A percentile compares a stretch with the other conserved stretches of the same genome.
Evolutionary conservation across 2,329 filamentous ascomycete species (phyloP).

Genomic region (Exophiala sp.): DNA sequence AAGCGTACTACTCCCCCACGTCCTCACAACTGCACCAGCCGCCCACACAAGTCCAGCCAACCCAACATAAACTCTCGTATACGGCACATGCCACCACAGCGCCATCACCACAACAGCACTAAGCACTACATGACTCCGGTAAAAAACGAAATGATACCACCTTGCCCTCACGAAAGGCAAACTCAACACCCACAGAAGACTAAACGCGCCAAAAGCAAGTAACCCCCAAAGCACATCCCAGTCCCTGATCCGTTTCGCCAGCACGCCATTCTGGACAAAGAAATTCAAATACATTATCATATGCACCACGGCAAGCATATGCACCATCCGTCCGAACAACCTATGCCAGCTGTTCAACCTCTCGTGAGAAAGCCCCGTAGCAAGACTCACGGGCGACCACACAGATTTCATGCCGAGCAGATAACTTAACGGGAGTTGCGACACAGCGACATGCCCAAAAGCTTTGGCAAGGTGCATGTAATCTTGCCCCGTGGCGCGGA

Average conservation of each 20-base stretch:
- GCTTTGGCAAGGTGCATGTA: conserved; percentile 63
- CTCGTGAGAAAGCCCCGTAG: conserved; percentile 55
- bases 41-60: conserved; percentile 48
- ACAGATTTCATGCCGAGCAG: conserved; percentile 45
- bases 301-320: conserved; percentile 53
- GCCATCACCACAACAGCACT: conserved; percentile 48
- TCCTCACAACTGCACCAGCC: conserved; percentile 35
- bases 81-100: conserved; percentile 54
- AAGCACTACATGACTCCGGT: conserved; percentile 53
- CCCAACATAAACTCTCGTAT: conserved; percentile 53
- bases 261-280: conserved; percentile 50
- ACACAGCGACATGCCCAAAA: conserved; percentile 57
- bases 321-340: conserved; percentile 53
- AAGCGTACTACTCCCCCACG: neutral
- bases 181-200: conserved; percentile 48
- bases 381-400: conserved; percentile 45
- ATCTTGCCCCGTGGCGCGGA: conserved; percentile 37
- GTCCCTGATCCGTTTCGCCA: conserved; percentile 54
- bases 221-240: conserved; percentile 58
- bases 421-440: conserved; percentile 59
- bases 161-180: conserved; percentile 44
- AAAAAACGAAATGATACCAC: conserved; percentile 52
- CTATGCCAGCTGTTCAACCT: conserved; percentile 57
- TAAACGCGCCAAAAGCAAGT: conserved; percentile 44
- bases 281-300: conserved; percentile 56